Conservation (phyloP, 2,329 filamentous ascomycete species). For the Lachnellula willkommii region DNA sequence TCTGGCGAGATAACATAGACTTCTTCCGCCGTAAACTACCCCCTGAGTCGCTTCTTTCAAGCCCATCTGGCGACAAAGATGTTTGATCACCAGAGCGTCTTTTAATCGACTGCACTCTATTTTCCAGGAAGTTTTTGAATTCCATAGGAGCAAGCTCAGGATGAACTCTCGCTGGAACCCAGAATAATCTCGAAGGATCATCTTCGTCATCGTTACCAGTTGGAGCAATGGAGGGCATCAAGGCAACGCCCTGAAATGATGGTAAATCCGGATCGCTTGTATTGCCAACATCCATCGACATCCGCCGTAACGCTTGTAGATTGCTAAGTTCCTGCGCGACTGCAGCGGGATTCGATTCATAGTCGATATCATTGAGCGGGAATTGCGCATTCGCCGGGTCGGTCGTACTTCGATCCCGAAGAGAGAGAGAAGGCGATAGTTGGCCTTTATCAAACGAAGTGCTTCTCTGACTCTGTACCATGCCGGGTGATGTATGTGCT, state of each 20-base stretch:
- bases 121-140: constrained; percentile 95
- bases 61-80: constrained; percentile 52
- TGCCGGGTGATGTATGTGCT: constrained; percentile 28
- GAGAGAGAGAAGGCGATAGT: constrained; percentile 36
- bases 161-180: constrained; percentile 92
- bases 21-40: constrained; percentile 76
- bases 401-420: constrained; percentile 33
- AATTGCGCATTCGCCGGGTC: constrained; percentile 56
- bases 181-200: constrained; percentile 82
- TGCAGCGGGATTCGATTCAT: constrained; percentile 66
- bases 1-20: constrained; percentile 90
- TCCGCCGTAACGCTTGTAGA: constrained; percentile 65
- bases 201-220: constrained; percentile 73
- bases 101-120: constrained; percentile 83
- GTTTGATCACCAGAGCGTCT: constrained; percentile 70
- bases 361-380: constrained; percentile 66
- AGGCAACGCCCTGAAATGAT: constrained; percentile 58
- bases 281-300: constrained; percentile 71
- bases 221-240: constrained; percentile 67
- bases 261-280: constrained; percentile 67
- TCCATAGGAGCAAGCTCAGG: constrained; percentile 92
- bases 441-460: constrained; percentile 31
- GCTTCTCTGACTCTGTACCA: constrained; percentile 28
- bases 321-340: constrained; percentile 70
- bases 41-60: constrained; percentile 48